Evolutionary conservation across 164 flowering plant genomes (phyloP).

Genomic region (Magnolia officinalis): DNA sequence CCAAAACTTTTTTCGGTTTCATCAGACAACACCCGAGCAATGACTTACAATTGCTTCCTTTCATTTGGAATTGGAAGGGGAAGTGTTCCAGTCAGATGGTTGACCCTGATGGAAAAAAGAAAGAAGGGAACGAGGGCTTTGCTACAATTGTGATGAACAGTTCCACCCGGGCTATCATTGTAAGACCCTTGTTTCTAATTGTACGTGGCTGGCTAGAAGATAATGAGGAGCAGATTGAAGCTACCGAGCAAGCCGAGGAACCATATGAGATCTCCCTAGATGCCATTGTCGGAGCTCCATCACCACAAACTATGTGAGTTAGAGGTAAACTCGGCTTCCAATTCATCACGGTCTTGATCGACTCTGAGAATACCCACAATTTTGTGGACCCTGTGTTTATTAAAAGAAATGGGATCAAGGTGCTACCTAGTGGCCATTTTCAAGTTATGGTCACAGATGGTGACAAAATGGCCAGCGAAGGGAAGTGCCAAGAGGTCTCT

Average conservation of each 20-base stretch:
- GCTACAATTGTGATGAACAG: conserved; percentile 4
- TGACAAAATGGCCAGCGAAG: background rate
- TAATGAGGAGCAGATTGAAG: background rate
- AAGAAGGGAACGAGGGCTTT: background rate
- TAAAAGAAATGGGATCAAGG: background rate
- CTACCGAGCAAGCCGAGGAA: background rate
- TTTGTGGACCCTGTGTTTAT: background rate
- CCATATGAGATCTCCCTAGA: background rate
- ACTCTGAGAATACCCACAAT: background rate
- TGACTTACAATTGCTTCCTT: background rate
- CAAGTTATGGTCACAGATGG: background rate
- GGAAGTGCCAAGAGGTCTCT: background rate
- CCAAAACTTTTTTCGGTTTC: background rate
- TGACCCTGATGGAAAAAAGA: background rate
- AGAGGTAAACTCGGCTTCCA: background rate
- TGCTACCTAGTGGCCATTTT: background rate
- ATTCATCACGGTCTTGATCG: background rate
- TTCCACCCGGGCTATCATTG: background rate
- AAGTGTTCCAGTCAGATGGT: background rate
- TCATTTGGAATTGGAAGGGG: background rate
- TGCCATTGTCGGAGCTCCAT: background rate
- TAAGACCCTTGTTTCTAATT: background rate
- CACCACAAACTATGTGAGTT: background rate
- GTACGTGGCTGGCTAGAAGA: background rate
- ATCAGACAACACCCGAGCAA: background rate